Evolutionary conservation across 345 rosid species (phyloP), one percentile per base, ranked within the genome.

Genomic region (Citrus mangshanensis): DNA sequence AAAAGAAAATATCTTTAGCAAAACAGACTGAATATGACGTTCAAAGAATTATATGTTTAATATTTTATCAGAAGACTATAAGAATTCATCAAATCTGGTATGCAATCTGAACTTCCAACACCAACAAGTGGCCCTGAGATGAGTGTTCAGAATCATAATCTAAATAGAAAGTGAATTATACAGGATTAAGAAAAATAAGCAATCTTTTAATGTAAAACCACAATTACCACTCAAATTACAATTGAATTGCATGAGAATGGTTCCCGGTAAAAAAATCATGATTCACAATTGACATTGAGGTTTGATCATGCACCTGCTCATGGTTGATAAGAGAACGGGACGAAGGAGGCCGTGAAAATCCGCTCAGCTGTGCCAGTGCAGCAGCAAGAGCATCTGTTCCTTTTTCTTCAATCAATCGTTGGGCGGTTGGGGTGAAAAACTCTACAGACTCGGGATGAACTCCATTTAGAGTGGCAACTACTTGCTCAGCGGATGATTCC

Each of bases 331-430:
- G 98, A 78, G 99, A 95, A 62, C 98, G 91, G 7, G 97, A 90
- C 28, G 98, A 89, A 54, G 99, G 98, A 30, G 99, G 99, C 79
- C 68, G 89, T 37, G 99, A 86, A 81, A 93, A 96, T 79, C 98
- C 98, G 81, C 98, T 93, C 74, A 96, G 78, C 46, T 96, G 97
- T 59, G 99, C 99, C 32, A 96, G 87, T 60, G 98, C 98, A 79
- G 98, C 93, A 81, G 99, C 97, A 79, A 96, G 93, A 77, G 99
- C 98, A 83, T 74, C 87, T 63, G 90, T 85, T 80, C 99, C 98
- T 85, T 91, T 88, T 78, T 91, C 97, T 75, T 92, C 92, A 54
- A 86, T 79, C 74, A 96, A 83, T 73, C 86, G 89, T 80, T 91
- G 84, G 63, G 99, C 98, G 37, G 98, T 89, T 79, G 96, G 94